A percentile compares a stretch with the other conserved stretches of the same genome.
These are phyloP conservation scores for Ettlia oleoabundans DNA, from an alignment of 139 green algal species.

Conservation along the genomic window DNA sequence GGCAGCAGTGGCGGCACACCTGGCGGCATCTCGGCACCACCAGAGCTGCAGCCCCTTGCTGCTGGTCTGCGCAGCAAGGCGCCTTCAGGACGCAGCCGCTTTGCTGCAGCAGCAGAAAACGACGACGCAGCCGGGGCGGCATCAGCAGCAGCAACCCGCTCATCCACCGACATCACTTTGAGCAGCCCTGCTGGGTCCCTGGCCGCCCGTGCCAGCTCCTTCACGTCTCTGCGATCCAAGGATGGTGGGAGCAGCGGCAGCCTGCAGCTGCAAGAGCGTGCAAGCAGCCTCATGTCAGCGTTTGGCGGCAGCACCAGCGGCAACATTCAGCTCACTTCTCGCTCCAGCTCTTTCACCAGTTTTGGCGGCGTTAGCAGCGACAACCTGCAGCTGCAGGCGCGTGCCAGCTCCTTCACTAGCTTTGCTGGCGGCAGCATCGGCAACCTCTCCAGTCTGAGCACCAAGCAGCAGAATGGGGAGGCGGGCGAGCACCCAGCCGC, in stretches of 20 bases:
- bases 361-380: background rate
- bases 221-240: conserved; percentile 7
- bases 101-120: conserved; percentile 28
- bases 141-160: background rate
- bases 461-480: background rate
- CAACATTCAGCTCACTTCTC: background rate
- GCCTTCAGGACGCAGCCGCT: background rate
- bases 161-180: background rate
- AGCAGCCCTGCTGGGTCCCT: background rate
- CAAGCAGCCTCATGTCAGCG: background rate
- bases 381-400: conserved; percentile 13
- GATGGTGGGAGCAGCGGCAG: conserved; percentile 1
- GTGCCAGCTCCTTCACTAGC: background rate
- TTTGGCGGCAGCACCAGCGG: conserved; percentile 4
- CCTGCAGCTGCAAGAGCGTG: conserved; percentile 5
- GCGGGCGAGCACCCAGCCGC: background rate
- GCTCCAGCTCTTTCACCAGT: background rate
- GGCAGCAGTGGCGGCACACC: background rate
- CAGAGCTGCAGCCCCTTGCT: background rate
- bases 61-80: background rate
- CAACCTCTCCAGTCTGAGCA: background rate
- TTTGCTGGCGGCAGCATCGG: background rate
- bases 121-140: background rate
- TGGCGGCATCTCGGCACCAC: background rate
- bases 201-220: background rate